phyloP scores from a whole-genome alignment of 106 monocot species.

The Gastrodia elata region DNA sequence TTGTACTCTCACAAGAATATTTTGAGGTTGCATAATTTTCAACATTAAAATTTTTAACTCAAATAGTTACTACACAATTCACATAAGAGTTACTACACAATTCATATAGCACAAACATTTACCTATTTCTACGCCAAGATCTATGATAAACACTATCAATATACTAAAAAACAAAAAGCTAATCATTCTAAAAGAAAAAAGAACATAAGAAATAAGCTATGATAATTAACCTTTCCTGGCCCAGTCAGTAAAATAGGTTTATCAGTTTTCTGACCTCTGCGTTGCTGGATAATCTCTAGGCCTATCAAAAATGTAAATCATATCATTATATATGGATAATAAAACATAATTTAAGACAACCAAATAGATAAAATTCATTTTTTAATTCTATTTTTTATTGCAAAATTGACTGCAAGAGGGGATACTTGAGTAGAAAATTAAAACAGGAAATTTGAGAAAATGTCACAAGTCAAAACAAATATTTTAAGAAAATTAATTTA shows the following conservation, averaged over 20 bases:
- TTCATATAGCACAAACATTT: too few relatives aligned
- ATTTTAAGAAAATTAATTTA: neutral
- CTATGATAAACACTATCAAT: neutral
- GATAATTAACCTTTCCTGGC: slow-evolving; percentile 72
- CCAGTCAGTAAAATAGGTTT: slow-evolving; percentile 75
- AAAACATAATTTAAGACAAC: neutral
- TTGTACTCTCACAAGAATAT: too few relatives aligned
- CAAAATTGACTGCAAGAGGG: neutral
- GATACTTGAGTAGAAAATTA: neutral
- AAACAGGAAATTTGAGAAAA: neutral
- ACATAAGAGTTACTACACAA: too few relatives aligned
- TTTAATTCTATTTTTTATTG: neutral
- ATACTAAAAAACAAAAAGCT: neutral
- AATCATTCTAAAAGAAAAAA: neutral
- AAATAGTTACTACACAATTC: too few relatives aligned
- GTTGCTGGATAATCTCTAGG: slow-evolving; percentile 61
- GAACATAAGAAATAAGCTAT: neutral
- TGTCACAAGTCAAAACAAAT: neutral
- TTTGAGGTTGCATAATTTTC: too few relatives aligned
- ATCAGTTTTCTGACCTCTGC: slow-evolving; percentile 66
- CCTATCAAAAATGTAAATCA: slow-evolving; percentile 29
- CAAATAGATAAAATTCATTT: slow-evolving; percentile 1
- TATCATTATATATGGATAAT: neutral
- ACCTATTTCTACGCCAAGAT: neutral
- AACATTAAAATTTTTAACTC: too few relatives aligned